These are phyloP conservation scores for Sporisorium iseilematis-ciliati DNA, from an alignment of 1,284 basidiomycete species.

Conservation along the genomic window DNA sequence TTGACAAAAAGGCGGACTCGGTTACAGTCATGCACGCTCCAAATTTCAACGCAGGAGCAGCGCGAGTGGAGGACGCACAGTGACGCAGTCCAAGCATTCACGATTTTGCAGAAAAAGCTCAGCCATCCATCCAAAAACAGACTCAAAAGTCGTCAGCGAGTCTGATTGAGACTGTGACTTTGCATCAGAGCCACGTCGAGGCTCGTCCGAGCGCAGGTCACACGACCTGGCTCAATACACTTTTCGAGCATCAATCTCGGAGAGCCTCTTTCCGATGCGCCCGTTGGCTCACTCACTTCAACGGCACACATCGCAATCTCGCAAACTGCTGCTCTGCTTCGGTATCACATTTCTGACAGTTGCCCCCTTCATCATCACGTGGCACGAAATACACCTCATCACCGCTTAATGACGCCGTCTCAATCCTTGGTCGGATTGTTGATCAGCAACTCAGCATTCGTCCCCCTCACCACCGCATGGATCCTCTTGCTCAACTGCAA, in stretches of 20 bases:
- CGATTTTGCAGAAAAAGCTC: neutral
- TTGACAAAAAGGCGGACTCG: constrained; percentile 3
- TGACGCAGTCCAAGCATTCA: constrained; percentile 33
- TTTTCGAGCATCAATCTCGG: too few relatives aligned
- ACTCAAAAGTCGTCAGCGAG: too few relatives aligned
- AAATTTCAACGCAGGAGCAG: neutral
- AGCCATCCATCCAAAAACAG: neutral
- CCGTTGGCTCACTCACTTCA: too few relatives aligned
- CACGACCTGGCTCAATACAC: too few relatives aligned
- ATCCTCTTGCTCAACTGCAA: constrained; percentile 44
- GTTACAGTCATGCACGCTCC: constrained; percentile 8
- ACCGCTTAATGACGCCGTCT: neutral
- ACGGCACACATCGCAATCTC: too few relatives aligned
- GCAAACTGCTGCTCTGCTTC: too few relatives aligned
- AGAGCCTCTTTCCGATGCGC: too few relatives aligned
- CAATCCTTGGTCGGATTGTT: constrained; percentile 39
- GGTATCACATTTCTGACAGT: too few relatives aligned
- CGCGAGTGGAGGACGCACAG: constrained; percentile 22
- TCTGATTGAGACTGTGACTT: too few relatives aligned
- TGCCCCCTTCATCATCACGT: too few relatives aligned
- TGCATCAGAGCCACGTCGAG: too few relatives aligned
- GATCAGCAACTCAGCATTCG: constrained; percentile 35
- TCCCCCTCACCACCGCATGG: constrained; percentile 28
- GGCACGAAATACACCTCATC: neutral
- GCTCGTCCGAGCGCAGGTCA: too few relatives aligned